These are phyloP conservation scores for Beta corolliflora DNA, from an alignment of 179 eudicot species.

Conservation along the genomic window DNA sequence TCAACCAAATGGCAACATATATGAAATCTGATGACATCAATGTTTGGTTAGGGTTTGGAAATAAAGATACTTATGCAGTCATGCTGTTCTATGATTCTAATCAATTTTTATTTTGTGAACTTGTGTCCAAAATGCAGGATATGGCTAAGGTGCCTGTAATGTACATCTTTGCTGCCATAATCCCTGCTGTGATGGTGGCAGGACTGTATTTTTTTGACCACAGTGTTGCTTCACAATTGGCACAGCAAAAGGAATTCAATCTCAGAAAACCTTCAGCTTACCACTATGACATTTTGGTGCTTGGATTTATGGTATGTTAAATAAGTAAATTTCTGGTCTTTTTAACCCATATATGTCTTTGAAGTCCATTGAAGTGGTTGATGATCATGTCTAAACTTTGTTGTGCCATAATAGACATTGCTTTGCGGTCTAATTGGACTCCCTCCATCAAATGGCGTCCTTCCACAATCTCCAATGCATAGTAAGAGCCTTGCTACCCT, in stretches of 20 bases:
- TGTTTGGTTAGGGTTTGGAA: no score
- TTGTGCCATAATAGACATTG: constrained; percentile 39
- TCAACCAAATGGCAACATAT: no score
- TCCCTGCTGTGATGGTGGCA: constrained; percentile 70
- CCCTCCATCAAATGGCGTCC: constrained; percentile 70
- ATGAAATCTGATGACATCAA: no score
- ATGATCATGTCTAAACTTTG: not conserved
- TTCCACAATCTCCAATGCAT: constrained; percentile 73
- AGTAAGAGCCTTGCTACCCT: constrained; percentile 63
- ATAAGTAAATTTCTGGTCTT: not conserved
- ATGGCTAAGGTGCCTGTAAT: constrained; percentile 53
- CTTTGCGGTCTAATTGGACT: constrained; percentile 64
- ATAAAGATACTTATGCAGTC: no score
- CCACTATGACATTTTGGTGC: constrained; percentile 61
- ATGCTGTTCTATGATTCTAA: not conserved
- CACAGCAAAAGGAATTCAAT: constrained; percentile 72
- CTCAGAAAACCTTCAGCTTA: constrained; percentile 60
- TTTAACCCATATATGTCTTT: not conserved
- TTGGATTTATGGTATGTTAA: constrained; percentile 54
- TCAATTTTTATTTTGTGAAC: not conserved
- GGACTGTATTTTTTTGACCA: constrained; percentile 69
- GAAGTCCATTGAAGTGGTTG: not conserved
- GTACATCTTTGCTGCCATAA: constrained; percentile 57
- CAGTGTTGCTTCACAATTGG: constrained; percentile 66
- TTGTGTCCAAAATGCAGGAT: constrained; percentile 40